These are phyloP conservation scores for Hanseniaspora clermontiae DNA, from an alignment of 805 yeast species.

Conservation along the genomic window DNA sequence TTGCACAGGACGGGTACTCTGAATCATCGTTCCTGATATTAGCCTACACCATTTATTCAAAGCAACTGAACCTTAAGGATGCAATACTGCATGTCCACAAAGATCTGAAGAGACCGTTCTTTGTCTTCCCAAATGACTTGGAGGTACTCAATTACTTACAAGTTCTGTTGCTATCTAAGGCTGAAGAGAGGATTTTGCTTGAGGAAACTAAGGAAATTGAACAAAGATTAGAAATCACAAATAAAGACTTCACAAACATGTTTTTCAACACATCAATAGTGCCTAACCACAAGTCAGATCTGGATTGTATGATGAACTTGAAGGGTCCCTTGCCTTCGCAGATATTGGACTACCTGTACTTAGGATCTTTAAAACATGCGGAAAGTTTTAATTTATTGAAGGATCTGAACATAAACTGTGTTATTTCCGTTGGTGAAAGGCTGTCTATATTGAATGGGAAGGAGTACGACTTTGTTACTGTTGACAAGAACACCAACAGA, in stretches of 20 bases:
- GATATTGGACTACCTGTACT: constrained; percentile 67
- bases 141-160: constrained; percentile 53
- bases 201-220: constrained; percentile 17
- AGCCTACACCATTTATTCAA: constrained; percentile 58
- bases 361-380: constrained; percentile 79
- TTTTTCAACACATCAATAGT: constrained; percentile 24
- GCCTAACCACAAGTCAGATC: not conserved
- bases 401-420: constrained; percentile 54
- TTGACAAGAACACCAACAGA: not conserved
- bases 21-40: constrained; percentile 70
- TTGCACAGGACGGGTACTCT: constrained; percentile 85
- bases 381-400: constrained; percentile 49
- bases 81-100: constrained; percentile 54
- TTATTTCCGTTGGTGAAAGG: constrained; percentile 78
- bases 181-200: constrained; percentile 19
- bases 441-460: constrained; percentile 26
- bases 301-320: constrained; percentile 19
- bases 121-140: constrained; percentile 68
- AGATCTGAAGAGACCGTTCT: constrained; percentile 63
- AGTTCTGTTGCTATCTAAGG: constrained; percentile 39
- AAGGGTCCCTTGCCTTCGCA: constrained; percentile 74
- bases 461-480: not conserved
- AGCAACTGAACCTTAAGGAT: constrained; percentile 46
- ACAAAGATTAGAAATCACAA: constrained; percentile 10
- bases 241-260: constrained; percentile 24